These are phyloP conservation scores for Cucurbita pepo DNA, from an alignment of 306 rosid genomes.

Conservation along the genomic window DNA sequence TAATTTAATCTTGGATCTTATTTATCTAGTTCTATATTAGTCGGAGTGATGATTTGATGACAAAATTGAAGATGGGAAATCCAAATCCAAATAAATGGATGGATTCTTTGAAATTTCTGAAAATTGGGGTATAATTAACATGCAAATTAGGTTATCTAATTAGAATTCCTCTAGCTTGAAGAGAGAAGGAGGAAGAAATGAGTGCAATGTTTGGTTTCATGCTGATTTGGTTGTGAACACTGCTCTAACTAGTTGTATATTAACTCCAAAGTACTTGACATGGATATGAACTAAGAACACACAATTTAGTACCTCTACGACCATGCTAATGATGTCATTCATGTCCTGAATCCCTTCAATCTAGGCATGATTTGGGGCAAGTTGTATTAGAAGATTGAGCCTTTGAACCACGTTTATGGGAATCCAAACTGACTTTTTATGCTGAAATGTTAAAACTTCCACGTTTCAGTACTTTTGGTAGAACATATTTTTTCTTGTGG, in stretches of 20 bases:
- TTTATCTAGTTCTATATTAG: neutral
- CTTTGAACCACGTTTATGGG: neutral
- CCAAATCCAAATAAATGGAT: neutral
- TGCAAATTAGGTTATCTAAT: neutral
- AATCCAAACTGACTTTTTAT: neutral
- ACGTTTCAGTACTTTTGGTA: neutral
- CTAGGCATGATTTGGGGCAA: neutral
- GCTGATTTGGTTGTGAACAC: neutral
- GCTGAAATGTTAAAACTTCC: neutral
- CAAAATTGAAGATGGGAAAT: neutral
- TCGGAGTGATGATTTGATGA: neutral
- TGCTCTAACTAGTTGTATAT: neutral
- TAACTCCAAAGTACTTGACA: neutral
- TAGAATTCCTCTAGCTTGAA: neutral
- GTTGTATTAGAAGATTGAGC: neutral
- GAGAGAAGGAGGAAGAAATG: neutral
- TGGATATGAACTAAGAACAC: neutral
- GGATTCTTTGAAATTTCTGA: neutral
- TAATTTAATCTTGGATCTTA: neutral
- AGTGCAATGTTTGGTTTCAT: neutral
- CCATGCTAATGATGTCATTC: neutral
- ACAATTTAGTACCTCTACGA: neutral
- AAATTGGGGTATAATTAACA: neutral
- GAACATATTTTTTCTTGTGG: neutral
- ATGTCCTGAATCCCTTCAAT: neutral